Conservation (phyloP, 2,329 filamentous ascomycete species). For the Cytospora mali region DNA sequence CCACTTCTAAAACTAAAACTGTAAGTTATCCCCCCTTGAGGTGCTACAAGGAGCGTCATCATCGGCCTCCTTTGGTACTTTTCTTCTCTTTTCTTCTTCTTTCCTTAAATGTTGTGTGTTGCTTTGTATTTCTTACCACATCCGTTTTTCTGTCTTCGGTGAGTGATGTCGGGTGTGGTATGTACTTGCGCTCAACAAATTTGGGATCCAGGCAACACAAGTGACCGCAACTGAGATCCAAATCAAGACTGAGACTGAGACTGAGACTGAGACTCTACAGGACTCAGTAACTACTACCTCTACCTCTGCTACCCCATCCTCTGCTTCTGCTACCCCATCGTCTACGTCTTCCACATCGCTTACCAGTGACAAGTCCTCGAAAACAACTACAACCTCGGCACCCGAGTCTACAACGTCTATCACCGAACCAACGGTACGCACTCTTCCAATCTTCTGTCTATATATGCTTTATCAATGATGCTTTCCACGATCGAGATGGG, state of each 20-base stretch:
- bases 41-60: background rate
- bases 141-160: slow-evolving; percentile 8
- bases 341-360: slow-evolving; percentile 35
- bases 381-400: slow-evolving; percentile 18
- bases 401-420: slow-evolving; percentile 15
- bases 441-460: background rate
- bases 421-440: slow-evolving; percentile 21
- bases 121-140: background rate
- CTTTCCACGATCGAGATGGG: background rate
- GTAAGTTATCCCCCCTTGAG: slow-evolving; percentile 20
- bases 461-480: background rate
- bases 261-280: slow-evolving; percentile 41
- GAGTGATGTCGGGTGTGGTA: slow-evolving; percentile 18
- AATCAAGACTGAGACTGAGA: slow-evolving; percentile 32
- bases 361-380: slow-evolving; percentile 28
- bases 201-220: slow-evolving; percentile 33
- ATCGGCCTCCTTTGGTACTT: background rate
- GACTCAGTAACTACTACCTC: slow-evolving; percentile 39
- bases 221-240: slow-evolving; percentile 27
- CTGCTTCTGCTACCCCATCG: slow-evolving; percentile 35
- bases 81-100: background rate
- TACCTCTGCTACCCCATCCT: slow-evolving; percentile 33
- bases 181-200: slow-evolving; percentile 26
- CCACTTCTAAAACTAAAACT: slow-evolving; percentile 30
- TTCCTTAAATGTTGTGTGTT: no score